These are phyloP conservation scores for Fusarium drepaniforme DNA, from an alignment of 2,329 filamentous ascomycete species.

Conservation along the genomic window DNA sequence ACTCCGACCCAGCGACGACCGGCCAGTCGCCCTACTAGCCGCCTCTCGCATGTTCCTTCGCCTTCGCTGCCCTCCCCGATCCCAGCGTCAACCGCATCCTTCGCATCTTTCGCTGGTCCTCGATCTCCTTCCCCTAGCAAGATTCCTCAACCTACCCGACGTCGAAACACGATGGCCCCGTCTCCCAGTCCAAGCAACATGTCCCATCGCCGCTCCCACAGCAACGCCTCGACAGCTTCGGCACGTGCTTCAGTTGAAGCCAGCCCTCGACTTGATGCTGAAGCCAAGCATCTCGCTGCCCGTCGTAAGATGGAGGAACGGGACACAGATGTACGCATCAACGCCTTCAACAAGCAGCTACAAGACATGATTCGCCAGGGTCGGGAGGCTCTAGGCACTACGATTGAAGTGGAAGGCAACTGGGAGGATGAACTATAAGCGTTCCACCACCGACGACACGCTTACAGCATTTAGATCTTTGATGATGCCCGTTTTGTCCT, in stretches of 20 bases:
- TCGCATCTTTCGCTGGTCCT: constrained; percentile 48
- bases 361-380: constrained; percentile 91
- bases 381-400: constrained; percentile 85
- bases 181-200: constrained; percentile 24
- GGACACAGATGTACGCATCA: constrained; percentile 83
- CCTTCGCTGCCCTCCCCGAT: constrained; percentile 31
- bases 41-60: constrained; percentile 55
- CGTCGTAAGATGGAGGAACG: constrained; percentile 79
- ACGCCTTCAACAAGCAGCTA: constrained; percentile 82
- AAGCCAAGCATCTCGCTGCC: constrained; percentile 81
- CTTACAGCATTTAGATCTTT: constrained; percentile 7
- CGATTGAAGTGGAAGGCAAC: constrained; percentile 67
- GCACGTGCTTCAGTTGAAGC: constrained; percentile 44
- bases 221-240: constrained; percentile 57
- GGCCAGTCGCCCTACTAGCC: constrained; percentile 51
- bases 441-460: constrained; percentile 14
- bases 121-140: constrained; percentile 56
- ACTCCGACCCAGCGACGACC: constrained; percentile 39
- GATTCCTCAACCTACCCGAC: constrained; percentile 50
- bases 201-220: constrained; percentile 59
- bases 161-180: constrained; percentile 32
- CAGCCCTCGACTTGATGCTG: constrained; percentile 68
- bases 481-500: constrained; percentile 6
- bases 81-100: constrained; percentile 49
- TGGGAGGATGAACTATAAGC: constrained; percentile 57